These are phyloP conservation scores for Begonia fuchsioides DNA, from an alignment of 306 rosid genomes.

Conservation along the genomic window DNA sequence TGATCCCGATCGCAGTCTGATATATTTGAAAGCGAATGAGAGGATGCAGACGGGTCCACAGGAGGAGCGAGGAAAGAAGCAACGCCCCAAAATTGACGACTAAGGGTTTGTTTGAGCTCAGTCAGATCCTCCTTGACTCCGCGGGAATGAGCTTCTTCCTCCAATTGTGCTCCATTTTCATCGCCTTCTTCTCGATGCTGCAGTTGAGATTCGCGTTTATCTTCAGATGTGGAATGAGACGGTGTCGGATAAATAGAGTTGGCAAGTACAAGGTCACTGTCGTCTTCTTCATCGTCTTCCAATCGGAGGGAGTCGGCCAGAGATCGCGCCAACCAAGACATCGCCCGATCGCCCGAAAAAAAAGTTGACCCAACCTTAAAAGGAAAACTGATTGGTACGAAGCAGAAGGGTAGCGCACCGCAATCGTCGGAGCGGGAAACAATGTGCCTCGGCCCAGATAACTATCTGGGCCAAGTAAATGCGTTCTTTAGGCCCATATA, in stretches of 20 bases:
- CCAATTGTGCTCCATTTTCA: constrained; percentile 13
- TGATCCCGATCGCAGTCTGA: constrained; percentile 12
- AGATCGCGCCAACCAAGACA: constrained; percentile 90
- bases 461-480: too few relatives aligned
- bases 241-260: constrained; percentile 10
- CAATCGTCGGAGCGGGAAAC: too few relatives aligned
- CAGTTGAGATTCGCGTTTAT: constrained; percentile 6
- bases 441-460: too few relatives aligned
- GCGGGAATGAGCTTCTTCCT: constrained; percentile 28
- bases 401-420: too few relatives aligned
- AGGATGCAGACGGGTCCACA: constrained; percentile 18
- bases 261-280: constrained; percentile 26
- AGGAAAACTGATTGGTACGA: too few relatives aligned
- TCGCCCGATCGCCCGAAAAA: constrained; percentile 6
- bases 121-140: constrained; percentile 78
- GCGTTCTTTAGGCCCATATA: too few relatives aligned
- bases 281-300: constrained; percentile 25
- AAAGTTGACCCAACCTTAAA: neutral
- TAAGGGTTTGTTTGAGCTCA: constrained; percentile 62
- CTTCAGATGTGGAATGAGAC: constrained; percentile 13
- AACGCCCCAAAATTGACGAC: constrained; percentile 87
- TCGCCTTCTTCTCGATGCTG: constrained; percentile 3
- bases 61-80: constrained; percentile 79
- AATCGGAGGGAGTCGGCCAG: constrained; percentile 58
- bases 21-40: constrained; percentile 6